These are phyloP conservation scores for Corinectria fuckeliana DNA, from an alignment of 2,329 filamentous ascomycete species.

Conservation along the genomic window DNA sequence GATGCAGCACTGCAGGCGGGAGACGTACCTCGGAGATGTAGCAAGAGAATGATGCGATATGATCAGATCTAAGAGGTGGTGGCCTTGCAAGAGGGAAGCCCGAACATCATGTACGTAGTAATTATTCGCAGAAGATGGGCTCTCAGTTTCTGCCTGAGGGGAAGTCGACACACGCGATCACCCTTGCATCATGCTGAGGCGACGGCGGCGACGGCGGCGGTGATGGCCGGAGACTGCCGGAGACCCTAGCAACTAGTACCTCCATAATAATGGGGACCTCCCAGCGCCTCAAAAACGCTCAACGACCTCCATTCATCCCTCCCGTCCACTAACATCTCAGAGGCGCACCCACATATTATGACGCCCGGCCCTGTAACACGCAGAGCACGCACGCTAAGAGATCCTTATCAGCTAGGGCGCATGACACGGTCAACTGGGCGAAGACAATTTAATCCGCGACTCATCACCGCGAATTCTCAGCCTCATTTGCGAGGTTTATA, in stretches of 20 bases:
- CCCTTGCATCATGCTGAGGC: slow-evolving; percentile 19
- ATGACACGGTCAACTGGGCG: neutral
- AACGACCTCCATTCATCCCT: neutral
- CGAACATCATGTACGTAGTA: neutral
- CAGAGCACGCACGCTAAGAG: slow-evolving; percentile 17
- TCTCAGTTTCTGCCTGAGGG: slow-evolving; percentile 18
- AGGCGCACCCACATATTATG: no score
- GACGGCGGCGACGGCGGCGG: slow-evolving; percentile 18
- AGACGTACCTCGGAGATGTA: slow-evolving; percentile 11
- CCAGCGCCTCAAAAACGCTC: neutral
- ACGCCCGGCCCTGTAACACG: neutral
- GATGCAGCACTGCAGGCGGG: slow-evolving; percentile 6
- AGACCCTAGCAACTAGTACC: no score
- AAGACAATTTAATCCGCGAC: neutral
- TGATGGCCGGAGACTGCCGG: neutral
- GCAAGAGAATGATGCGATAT: neutral
- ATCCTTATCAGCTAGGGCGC: slow-evolving; percentile 25
- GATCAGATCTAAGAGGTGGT: neutral
- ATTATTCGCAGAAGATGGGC: neutral
- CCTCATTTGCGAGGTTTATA: neutral
- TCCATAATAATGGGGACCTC: no score
- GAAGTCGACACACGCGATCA: slow-evolving; percentile 23
- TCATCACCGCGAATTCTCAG: neutral
- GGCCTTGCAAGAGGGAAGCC: neutral
- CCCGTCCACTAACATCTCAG: no score